Percentiles rank a stretch among this genome's conserved stretches.
phyloP scores from a whole-genome alignment of 352 stramenopile species.

The Thraustochytrium sp. region DNA sequence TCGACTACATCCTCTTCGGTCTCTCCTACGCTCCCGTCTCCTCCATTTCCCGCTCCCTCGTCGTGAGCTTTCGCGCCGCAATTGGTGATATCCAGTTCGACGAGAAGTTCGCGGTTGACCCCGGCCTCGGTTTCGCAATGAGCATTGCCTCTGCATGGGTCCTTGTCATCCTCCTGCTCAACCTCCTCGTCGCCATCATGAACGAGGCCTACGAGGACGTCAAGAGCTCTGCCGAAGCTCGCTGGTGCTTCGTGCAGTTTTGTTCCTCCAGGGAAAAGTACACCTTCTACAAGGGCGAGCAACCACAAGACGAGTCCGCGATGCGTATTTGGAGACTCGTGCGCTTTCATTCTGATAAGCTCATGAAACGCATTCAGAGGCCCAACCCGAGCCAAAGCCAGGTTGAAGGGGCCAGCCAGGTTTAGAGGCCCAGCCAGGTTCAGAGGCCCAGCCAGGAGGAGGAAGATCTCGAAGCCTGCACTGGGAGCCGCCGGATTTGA shows the following conservation, averaged over 20 bases:
- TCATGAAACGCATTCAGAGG: too few relatives aligned
- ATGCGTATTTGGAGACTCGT: too few relatives aligned
- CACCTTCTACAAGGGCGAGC: too few relatives aligned
- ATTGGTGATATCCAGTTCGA: constrained; percentile 41
- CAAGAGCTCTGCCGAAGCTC: constrained; percentile 15
- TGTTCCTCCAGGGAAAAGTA: too few relatives aligned
- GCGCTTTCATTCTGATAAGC: too few relatives aligned
- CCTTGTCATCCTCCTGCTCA: constrained; percentile 44
- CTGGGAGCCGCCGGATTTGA: too few relatives aligned
- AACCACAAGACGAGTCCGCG: too few relatives aligned
- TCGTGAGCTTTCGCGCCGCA: constrained; percentile 8
- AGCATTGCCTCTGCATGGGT: neutral
- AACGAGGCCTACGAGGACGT: constrained; percentile 44
- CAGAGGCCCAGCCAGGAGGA: too few relatives aligned
- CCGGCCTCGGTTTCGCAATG: neutral
- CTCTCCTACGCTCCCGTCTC: neutral
- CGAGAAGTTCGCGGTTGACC: neutral
- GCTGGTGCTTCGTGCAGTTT: constrained; percentile 45
- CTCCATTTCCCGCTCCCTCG: neutral
- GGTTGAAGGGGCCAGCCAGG: too few relatives aligned
- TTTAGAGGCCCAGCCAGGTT: too few relatives aligned
- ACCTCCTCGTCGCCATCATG: constrained; percentile 42
- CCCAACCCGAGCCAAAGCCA: too few relatives aligned
- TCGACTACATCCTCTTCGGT: constrained; percentile 37
- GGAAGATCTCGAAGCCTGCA: too few relatives aligned